These are phyloP conservation scores for Xanthoconium separans DNA, from an alignment of 1,284 basidiomycete species.

Conservation along the genomic window DNA sequence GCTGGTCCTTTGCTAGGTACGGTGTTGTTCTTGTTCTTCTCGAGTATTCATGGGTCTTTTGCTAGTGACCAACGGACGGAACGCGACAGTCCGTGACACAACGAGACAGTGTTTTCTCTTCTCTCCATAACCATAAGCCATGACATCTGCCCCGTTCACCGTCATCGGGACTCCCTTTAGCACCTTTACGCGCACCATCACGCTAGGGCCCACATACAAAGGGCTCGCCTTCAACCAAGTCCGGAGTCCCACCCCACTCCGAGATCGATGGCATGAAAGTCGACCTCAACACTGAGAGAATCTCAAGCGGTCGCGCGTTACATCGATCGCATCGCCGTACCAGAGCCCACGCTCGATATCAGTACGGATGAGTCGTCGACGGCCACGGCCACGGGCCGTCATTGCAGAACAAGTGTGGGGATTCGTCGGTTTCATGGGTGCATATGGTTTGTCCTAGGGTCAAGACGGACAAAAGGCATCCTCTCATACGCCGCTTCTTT, in stretches of 20 bases:
- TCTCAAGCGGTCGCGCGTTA: slow-evolving; percentile 30
- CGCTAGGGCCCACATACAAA: slow-evolving; percentile 32
- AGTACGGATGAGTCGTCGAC: slow-evolving; percentile 13
- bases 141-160: slow-evolving; percentile 23
- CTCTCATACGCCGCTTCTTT: no score
- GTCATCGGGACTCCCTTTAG: slow-evolving; percentile 35
- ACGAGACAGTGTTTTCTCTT: no score
- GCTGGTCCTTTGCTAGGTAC: no score
- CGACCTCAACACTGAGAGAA: slow-evolving; percentile 31
- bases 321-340: slow-evolving; percentile 29
- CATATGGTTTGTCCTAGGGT: no score
- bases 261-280: slow-evolving; percentile 23
- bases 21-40: no score
- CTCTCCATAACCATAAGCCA: no score
- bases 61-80: no score
- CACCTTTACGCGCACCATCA: slow-evolving; percentile 35
- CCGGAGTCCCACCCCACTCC: slow-evolving; percentile 28
- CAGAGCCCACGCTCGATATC: slow-evolving; percentile 29
- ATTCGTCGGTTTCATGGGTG: no score
- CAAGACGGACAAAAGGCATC: no score
- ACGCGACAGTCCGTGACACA: no score
- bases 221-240: slow-evolving; percentile 28
- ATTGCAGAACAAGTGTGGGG: no score
- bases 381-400: slow-evolving; percentile 19
- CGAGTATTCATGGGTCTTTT: no score